Evolutionary conservation across 441 rosid species (phyloP).

Genomic region (Gossypium gossypioides): DNA sequence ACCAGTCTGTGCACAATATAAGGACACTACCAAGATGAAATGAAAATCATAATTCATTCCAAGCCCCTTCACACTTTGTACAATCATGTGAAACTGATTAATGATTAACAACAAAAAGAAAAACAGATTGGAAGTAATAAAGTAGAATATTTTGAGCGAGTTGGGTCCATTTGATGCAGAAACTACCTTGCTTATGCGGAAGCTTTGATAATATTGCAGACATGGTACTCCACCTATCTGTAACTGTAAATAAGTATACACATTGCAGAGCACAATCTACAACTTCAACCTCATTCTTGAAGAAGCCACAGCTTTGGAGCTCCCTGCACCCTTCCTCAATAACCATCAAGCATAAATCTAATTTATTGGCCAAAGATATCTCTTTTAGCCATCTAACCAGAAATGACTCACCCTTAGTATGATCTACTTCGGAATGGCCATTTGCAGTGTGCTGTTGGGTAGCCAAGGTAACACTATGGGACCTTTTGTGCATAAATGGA

Average conservation of each 20-base stretch:
- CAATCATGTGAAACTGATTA: neutral
- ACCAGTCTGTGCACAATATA: neutral
- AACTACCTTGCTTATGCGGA: slow-evolving; percentile 65
- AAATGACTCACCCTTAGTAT: slow-evolving; percentile 43
- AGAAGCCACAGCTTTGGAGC: slow-evolving; percentile 39
- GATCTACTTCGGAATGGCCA: slow-evolving; percentile 21
- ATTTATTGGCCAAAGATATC: slow-evolving; percentile 57
- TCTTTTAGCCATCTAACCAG: slow-evolving; percentile 88
- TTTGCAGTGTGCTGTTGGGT: slow-evolving; percentile 18
- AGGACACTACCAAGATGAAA: neutral
- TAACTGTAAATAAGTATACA: slow-evolving; percentile 59
- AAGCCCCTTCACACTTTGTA: neutral
- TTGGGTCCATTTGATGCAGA: slow-evolving; percentile 5
- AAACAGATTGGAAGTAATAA: slow-evolving; percentile 6
- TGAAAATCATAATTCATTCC: neutral
- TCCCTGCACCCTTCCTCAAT: slow-evolving; percentile 80
- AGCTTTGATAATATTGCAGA: slow-evolving; percentile 73
- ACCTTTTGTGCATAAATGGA: slow-evolving; percentile 67
- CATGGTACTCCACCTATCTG: slow-evolving; percentile 81
- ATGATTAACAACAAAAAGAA: neutral
- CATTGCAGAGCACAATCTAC: slow-evolving; percentile 80
- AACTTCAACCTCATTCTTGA: slow-evolving; percentile 68
- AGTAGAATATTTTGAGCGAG: neutral
- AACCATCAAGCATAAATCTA: slow-evolving; percentile 71
- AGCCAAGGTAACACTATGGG: slow-evolving; percentile 16